Percentiles rank a stretch among this genome's conserved stretches.
These are phyloP conservation scores for Aristolochia californica DNA, from an alignment of 164 flowering plant genomes.

Conservation along the genomic window DNA sequence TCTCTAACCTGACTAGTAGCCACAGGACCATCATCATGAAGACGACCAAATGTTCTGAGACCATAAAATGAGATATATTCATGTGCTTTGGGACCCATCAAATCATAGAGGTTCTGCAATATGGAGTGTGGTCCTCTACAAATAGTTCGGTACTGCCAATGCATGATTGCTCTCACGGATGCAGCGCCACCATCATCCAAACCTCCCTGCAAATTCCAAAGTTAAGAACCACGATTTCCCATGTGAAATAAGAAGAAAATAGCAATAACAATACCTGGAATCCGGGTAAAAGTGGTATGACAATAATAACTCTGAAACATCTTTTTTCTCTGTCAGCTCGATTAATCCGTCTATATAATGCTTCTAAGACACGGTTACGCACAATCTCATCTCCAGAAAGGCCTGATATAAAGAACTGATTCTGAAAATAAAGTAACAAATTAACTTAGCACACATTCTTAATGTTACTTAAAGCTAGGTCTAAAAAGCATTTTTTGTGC, in stretches of 20 bases:
- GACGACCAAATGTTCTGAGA: slow-evolving; percentile 77
- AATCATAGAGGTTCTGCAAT: slow-evolving; percentile 68
- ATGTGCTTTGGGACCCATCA: slow-evolving; percentile 65
- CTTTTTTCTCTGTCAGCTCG: slow-evolving; percentile 78
- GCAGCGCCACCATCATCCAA: slow-evolving; percentile 97
- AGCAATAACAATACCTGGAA: slow-evolving; percentile 60
- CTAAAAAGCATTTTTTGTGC: no score
- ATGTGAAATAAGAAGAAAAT: not conserved
- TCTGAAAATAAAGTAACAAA: slow-evolving; percentile 44
- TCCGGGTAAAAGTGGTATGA: slow-evolving; percentile 92
- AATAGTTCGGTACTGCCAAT: slow-evolving; percentile 98
- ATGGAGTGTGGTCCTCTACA: slow-evolving; percentile 78
- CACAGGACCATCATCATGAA: slow-evolving; percentile 71
- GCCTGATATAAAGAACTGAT: slow-evolving; percentile 98
- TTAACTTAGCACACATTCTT: slow-evolving; percentile 3
- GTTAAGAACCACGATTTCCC: not conserved
- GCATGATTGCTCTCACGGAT: slow-evolving; percentile 97
- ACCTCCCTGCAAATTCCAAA: slow-evolving; percentile 59
- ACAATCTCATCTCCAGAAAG: slow-evolving; percentile 82
- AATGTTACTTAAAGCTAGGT: no score
- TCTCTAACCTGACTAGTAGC: slow-evolving; percentile 77
- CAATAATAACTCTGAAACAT: slow-evolving; percentile 78
- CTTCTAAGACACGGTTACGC: slow-evolving; percentile 78
- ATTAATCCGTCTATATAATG: slow-evolving; percentile 68
- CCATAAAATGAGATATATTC: slow-evolving; percentile 97